Conservation (phyloP, 2,329 filamentous ascomycete genomes). For the Exophiala viscosa region DNA sequence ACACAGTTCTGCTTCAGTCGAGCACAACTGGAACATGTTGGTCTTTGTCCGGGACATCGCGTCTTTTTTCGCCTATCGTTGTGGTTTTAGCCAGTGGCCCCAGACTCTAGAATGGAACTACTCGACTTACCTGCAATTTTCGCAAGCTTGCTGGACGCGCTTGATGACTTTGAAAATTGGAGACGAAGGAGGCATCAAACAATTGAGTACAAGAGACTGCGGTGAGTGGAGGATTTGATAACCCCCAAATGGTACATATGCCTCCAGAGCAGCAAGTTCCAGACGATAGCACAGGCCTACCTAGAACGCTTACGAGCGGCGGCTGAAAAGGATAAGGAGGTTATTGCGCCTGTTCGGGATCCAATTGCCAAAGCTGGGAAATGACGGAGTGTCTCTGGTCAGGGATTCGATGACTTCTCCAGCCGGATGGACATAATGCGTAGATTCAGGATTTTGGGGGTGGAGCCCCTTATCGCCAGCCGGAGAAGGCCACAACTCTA, state of each 20-base stretch:
- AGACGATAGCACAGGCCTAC: too few relatives aligned
- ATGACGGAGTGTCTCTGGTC: too few relatives aligned
- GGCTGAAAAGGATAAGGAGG: neutral
- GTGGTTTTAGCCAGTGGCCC: neutral
- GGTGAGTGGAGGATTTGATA: neutral
- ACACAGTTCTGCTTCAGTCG: slow-evolving; percentile 23
- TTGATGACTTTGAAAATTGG: slow-evolving; percentile 1
- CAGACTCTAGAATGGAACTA: neutral
- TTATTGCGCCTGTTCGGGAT: neutral
- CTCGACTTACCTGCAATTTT: slow-evolving; percentile 13
- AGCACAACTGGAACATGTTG: slow-evolving; percentile 26
- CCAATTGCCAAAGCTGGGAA: neutral
- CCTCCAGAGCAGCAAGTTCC: too few relatives aligned
- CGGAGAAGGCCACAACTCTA: too few relatives aligned
- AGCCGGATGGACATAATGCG: too few relatives aligned
- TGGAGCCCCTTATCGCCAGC: too few relatives aligned
- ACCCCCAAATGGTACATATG: neutral
- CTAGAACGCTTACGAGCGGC: neutral
- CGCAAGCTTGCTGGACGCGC: slow-evolving; percentile 8
- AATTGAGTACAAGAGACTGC: neutral
- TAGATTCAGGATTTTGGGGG: too few relatives aligned
- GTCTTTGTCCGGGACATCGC: slow-evolving; percentile 28
- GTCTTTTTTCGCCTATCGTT: slow-evolving; percentile 25
- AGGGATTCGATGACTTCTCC: too few relatives aligned
- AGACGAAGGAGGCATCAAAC: neutral